Conservation (phyloP, 1,284 basidiomycete genomes). For the Heterobasidion irregulare region DNA sequence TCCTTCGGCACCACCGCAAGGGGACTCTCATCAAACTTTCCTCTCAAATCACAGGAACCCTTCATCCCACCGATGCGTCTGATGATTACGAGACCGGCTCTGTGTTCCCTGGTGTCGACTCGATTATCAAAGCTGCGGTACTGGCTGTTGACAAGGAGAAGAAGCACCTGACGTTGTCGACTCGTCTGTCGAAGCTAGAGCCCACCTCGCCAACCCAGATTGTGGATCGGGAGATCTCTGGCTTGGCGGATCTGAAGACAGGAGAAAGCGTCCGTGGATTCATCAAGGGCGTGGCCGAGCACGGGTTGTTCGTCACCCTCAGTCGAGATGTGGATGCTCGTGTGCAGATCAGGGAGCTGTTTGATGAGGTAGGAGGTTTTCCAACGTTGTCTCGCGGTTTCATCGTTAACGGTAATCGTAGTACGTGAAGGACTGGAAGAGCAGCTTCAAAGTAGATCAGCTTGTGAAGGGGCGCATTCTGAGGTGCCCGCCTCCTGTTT, state of each 20-base stretch:
- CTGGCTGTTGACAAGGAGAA: conserved; percentile 58
- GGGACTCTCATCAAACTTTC: conserved; percentile 75
- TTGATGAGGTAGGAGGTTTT: conserved; percentile 64
- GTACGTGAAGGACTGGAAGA: conserved; percentile 96
- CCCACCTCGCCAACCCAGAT: conserved; percentile 39
- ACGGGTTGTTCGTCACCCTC: conserved; percentile 88
- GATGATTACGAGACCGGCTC: conserved; percentile 68
- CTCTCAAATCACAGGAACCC: conserved; percentile 57
- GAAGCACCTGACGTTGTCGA: conserved; percentile 72
- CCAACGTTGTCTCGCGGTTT: conserved; percentile 1
- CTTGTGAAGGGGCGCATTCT: conserved; percentile 83
- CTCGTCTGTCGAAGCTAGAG: conserved; percentile 63
- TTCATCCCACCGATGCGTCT: conserved; percentile 74
- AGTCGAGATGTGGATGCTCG: conserved; percentile 82
- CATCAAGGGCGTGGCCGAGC: conserved; percentile 80
- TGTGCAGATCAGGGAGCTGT: conserved; percentile 90
- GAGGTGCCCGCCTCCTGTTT: conserved; percentile 35
- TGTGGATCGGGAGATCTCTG: conserved; percentile 64
- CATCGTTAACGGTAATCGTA: conserved; percentile 23
- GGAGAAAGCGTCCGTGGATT: conserved; percentile 81
- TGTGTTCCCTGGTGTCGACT: conserved; percentile 57
- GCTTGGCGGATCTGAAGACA: conserved; percentile 57
- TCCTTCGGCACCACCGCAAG: conserved; percentile 58
- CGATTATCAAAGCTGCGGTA: conserved; percentile 64
- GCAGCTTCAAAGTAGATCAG: conserved; percentile 73